Percentiles rank a stretch among this genome's conserved stretches.
phyloP scores from a whole-genome alignment of 176 grass and related monocot genomes.

The Panicum miliaceum region DNA sequence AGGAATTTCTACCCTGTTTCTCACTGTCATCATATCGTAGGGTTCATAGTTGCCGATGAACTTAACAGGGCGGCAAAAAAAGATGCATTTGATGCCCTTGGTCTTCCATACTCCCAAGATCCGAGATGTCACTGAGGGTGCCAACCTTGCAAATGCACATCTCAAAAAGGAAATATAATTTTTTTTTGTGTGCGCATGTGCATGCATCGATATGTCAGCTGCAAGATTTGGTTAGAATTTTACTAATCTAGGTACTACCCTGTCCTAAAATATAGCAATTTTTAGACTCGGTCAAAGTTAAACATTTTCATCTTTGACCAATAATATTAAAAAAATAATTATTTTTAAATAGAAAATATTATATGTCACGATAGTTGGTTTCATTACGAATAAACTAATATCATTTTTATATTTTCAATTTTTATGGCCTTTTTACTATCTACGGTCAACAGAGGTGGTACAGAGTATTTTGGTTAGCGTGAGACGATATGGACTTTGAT shows the following conservation, averaged over 20 bases:
- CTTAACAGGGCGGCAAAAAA: neutral
- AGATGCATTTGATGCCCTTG: neutral
- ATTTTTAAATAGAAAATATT: too few relatives aligned
- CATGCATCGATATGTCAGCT: neutral
- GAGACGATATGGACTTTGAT: constrained; percentile 16
- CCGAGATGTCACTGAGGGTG: constrained; percentile 9
- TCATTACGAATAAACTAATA: too few relatives aligned
- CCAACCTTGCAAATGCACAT: constrained; percentile 4
- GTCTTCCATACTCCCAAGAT: neutral
- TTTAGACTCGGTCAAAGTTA: too few relatives aligned
- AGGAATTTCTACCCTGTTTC: neutral
- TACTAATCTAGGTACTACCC: neutral
- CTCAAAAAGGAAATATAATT: neutral
- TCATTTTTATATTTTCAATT: too few relatives aligned
- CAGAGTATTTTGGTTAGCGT: constrained; percentile 26
- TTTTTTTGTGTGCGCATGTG: neutral
- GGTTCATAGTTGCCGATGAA: neutral
- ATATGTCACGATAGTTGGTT: too few relatives aligned
- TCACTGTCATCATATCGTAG: neutral
- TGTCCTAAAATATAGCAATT: too few relatives aligned
- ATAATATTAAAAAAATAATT: too few relatives aligned
- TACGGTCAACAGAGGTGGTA: too few relatives aligned
- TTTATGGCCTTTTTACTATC: too few relatives aligned
- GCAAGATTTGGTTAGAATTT: constrained; percentile 2
- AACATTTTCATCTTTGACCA: too few relatives aligned